A percentile compares a stretch with the other conserved stretches of the same genome.
These are phyloP conservation scores for Bathelium albidoporum DNA, from an alignment of 495 filamentous ascomycete genomes.

Conservation along the genomic window DNA sequence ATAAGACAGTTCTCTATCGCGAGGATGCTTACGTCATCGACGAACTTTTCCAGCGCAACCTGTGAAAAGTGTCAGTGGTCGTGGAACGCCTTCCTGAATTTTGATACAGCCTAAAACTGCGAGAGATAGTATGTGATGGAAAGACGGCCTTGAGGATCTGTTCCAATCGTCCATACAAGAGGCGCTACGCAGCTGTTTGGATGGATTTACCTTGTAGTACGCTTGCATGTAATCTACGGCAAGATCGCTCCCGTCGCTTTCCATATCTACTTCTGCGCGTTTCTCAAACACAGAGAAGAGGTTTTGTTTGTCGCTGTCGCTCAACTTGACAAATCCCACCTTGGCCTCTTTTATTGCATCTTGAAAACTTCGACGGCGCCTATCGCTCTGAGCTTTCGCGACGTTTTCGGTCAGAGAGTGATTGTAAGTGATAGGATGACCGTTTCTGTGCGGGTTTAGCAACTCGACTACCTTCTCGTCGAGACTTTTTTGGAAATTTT, in stretches of 20 bases:
- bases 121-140: neutral
- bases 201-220: conserved; percentile 21
- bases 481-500: neutral
- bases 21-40: conserved; percentile 13
- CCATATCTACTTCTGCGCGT: conserved; percentile 10
- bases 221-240: conserved; percentile 8
- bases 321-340: neutral
- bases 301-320: neutral
- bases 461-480: neutral
- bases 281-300: conserved; percentile 3
- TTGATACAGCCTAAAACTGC: too few species aligned
- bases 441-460: neutral
- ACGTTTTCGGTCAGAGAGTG: conserved; percentile 19
- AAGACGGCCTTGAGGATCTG: neutral
- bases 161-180: too few species aligned
- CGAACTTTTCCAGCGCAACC: conserved; percentile 16
- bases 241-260: conserved; percentile 3
- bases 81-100: neutral
- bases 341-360: neutral
- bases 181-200: neutral
- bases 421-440: conserved; percentile 20
- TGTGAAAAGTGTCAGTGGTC: neutral
- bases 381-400: conserved; percentile 8
- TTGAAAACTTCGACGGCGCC: neutral
- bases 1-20: conserved; percentile 7